phyloP scores from a whole-genome alignment of 371 early-diverging fungal genomes.

The Saksenaea vasiformis region DNA sequence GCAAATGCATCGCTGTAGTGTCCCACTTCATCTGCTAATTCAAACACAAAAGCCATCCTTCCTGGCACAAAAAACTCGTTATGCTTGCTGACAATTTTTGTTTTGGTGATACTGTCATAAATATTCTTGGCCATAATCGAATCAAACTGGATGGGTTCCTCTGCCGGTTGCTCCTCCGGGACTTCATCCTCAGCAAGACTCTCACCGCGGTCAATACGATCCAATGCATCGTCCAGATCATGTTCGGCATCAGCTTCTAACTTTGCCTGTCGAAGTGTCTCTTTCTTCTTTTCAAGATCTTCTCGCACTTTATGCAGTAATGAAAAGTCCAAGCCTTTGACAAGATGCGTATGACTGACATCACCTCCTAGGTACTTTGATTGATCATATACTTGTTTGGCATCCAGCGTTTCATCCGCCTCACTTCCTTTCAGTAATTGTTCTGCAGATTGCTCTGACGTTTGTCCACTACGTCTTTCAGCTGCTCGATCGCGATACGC shows the following conservation, averaged over 20 bases:
- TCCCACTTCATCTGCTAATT: slow-evolving; percentile 56
- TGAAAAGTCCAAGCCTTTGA: slow-evolving; percentile 88
- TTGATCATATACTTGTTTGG: slow-evolving; percentile 68
- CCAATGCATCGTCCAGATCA: slow-evolving; percentile 13
- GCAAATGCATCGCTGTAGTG: slow-evolving; percentile 59
- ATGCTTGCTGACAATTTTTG: slow-evolving; percentile 22
- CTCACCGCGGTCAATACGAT: slow-evolving; percentile 6
- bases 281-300: slow-evolving; percentile 21
- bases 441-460: slow-evolving; percentile 28
- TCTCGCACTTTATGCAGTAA: slow-evolving; percentile 70
- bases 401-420: slow-evolving; percentile 42
- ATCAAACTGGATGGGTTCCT: slow-evolving; percentile 14
- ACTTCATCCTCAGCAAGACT: background rate
- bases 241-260: slow-evolving; percentile 21
- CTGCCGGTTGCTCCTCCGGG: slow-evolving; percentile 9
- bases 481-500: slow-evolving; percentile 87
- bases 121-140: slow-evolving; percentile 41
- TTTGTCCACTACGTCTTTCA: slow-evolving; percentile 71
- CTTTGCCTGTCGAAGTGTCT: slow-evolving; percentile 9
- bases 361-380: slow-evolving; percentile 91
- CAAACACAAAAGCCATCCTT: slow-evolving; percentile 81
- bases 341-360: slow-evolving; percentile 84
- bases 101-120: slow-evolving; percentile 37
- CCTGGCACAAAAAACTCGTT: slow-evolving; percentile 82
- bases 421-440: slow-evolving; percentile 28